Evolutionary conservation across 768 basidiomycete genomes (phyloP).

Genomic region (Butyriboletus loyo): DNA sequence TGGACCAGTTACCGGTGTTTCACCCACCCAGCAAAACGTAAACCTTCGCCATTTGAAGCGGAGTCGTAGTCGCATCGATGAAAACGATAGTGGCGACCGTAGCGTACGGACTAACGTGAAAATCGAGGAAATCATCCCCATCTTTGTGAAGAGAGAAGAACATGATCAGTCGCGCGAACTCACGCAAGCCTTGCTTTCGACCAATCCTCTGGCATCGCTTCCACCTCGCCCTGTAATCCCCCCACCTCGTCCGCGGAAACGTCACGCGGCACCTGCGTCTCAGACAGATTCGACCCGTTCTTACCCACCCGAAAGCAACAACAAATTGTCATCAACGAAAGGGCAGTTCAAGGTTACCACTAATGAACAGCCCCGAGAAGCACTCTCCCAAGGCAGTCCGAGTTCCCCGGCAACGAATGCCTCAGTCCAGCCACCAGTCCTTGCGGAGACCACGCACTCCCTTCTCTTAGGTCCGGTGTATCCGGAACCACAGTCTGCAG

Average conservation of each 20-base stretch:
- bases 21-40: constrained; percentile 26
- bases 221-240: constrained; percentile 23
- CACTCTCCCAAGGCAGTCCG: background rate
- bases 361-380: background rate
- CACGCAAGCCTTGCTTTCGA: background rate
- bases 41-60: constrained; percentile 33
- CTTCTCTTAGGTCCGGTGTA: constrained; percentile 9
- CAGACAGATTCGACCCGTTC: background rate
- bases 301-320: background rate
- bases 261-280: background rate
- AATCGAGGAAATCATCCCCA: constrained; percentile 11
- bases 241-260: constrained; percentile 25
- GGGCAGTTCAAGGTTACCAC: background rate
- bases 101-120: constrained; percentile 26
- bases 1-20: constrained; percentile 18
- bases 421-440: constrained; percentile 2
- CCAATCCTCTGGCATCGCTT: constrained; percentile 2
- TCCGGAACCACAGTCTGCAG: constrained; percentile 4
- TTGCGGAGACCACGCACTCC: constrained; percentile 5
- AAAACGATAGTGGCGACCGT: constrained; percentile 27
- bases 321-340: background rate
- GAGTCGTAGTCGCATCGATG: constrained; percentile 24
- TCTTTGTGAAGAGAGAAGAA: constrained; percentile 17
- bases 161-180: constrained; percentile 1
- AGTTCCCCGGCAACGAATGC: constrained; percentile 10